Base-by-base conservation (phyloP, 129 eudicot genomes). In the Flaveria sonorensis region DNA sequence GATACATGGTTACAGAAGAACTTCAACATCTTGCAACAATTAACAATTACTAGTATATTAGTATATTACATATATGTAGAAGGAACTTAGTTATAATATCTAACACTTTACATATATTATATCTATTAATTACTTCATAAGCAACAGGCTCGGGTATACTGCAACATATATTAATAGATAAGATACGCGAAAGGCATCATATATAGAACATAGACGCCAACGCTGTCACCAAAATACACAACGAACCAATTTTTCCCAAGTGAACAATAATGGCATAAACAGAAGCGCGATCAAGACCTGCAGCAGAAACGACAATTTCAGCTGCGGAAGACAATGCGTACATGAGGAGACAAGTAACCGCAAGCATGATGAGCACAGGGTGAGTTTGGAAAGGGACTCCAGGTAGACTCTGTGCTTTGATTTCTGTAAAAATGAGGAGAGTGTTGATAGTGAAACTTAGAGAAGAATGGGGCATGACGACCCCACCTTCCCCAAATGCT, bases 231-330 rank as follows among this genome's bases (percentile, higher is more conserved):
- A 63, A 52, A 23, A 77, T 30, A 11, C 30, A 53, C 21, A 77
- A 39, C 14, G 18, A 53, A 77, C 30, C 32, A 3, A 67, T 23
- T 21, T 23, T 77, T 68, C 57, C 81, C 57, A 28, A 55, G 32
- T 36, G 68, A 19, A 46, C 19, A 53, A 67, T 24, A 52, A 10
- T 7, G 26, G 46, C 74, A 68, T 53, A 77, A 53, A 39, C 43
- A 15, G 73, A 67, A 50, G 42, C 14, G 1, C 23, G 80, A 65
- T 23, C 53, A 13, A 12, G 48, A 56, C 32, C 18, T 43, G 24
- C 3, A 1, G 1, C n/a, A 7, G 21, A 68, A 68, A 69, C 16
- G 13, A 68, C 26, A 68, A 39, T 59, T 57, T 77, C 81, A 0
- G 19, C 13, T 2, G 8, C 61, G 7, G 36, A 43, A 57, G n/a